phyloP scores from a whole-genome alignment of 352 stramenopile species.

The Aphanomyces invadans region DNA sequence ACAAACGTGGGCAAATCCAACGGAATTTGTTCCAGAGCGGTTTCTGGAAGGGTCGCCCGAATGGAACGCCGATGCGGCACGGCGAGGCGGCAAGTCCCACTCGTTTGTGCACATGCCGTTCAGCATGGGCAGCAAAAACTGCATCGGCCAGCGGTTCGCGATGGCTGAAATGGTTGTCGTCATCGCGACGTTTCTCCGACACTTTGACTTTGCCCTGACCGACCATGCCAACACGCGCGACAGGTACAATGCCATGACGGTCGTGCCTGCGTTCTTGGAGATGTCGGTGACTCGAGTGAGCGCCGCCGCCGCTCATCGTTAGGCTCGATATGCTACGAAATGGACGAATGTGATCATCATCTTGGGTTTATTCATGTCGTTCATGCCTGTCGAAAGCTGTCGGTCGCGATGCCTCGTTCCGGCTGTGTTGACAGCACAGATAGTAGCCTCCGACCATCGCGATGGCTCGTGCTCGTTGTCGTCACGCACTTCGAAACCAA shows the following conservation, averaged over 20 bases:
- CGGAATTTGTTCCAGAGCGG: not conserved
- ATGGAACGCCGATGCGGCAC: not conserved
- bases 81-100: not conserved
- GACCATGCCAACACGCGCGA: not conserved
- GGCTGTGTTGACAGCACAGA: no score
- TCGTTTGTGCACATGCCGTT: not conserved
- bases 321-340: no score
- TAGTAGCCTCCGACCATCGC: no score
- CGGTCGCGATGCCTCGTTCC: no score
- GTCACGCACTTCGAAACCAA: no score
- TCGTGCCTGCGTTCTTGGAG: not conserved
- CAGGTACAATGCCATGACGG: not conserved
- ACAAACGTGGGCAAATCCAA: not conserved
- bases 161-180: slow-evolving; percentile 1
- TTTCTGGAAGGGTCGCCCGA: not conserved
- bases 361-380: no score
- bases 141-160: slow-evolving; percentile 4
- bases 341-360: no score
- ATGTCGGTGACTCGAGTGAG: not conserved
- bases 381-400: no score
- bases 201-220: not conserved
- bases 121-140: slow-evolving; percentile 6
- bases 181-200: not conserved
- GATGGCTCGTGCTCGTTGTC: no score
- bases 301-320: no score